Percentiles rank a stretch among this genome's conserved stretches.
Conservation (phyloP, 2,329 filamentous ascomycete species). For the Cladosporium velox region DNA sequence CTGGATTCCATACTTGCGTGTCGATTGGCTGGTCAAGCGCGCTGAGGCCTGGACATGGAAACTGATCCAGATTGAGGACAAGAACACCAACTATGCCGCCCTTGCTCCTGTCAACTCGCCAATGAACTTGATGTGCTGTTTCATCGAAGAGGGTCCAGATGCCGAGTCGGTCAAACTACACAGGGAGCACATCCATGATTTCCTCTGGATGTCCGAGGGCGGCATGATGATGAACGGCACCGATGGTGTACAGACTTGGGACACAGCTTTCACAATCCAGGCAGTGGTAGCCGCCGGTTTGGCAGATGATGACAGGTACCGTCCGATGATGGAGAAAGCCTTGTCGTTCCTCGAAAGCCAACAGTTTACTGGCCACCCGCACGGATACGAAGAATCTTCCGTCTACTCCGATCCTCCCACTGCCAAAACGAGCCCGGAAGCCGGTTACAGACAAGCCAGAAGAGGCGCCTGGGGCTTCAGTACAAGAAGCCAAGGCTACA, state of each 20-base stretch:
- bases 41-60: constrained; percentile 82
- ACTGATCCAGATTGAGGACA: constrained; percentile 85
- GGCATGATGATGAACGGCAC: constrained; percentile 95
- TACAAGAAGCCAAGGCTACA: constrained; percentile 88
- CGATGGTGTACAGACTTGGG: constrained; percentile 98
- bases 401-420: constrained; percentile 37
- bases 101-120: constrained; percentile 87
- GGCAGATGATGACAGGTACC: constrained; percentile 74
- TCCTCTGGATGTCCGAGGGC: constrained; percentile 86
- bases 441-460: constrained; percentile 76
- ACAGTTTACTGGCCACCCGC: constrained; percentile 82
- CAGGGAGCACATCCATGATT: constrained; percentile 79
- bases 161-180: constrained; percentile 72
- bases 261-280: constrained; percentile 88
- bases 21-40: constrained; percentile 63
- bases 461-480: constrained; percentile 98
- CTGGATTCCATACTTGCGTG: constrained; percentile 76
- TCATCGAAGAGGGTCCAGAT: constrained; percentile 78
- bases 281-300: constrained; percentile 77
- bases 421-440: constrained; percentile 31
- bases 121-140: constrained; percentile 87
- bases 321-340: constrained; percentile 78
- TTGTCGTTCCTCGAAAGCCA: constrained; percentile 86
- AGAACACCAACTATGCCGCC: constrained; percentile 84
- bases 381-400: constrained; percentile 69